These are phyloP conservation scores for Stephania yunnanensis DNA, from an alignment of 164 flowering plant species.

Conservation along the genomic window DNA sequence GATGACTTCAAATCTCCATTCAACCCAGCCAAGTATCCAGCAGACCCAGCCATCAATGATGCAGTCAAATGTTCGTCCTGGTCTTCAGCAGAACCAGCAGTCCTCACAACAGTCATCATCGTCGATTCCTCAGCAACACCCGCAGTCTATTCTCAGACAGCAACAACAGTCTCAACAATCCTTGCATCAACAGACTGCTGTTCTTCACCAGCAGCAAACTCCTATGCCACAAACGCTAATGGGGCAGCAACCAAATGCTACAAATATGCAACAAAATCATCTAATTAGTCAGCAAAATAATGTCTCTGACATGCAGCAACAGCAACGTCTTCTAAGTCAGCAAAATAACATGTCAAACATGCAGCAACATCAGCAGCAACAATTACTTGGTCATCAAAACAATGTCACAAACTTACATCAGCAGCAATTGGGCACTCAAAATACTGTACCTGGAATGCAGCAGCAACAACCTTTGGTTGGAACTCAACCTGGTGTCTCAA, in stretches of 20 bases:
- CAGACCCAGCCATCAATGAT: conserved; percentile 49
- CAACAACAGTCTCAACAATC: conserved; percentile 45
- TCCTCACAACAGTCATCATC: conserved; percentile 48
- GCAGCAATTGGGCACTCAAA: conserved; percentile 57
- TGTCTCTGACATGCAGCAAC: conserved; percentile 58
- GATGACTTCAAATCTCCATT: conserved; percentile 34
- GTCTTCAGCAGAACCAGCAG: conserved; percentile 63
- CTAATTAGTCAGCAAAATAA: conserved; percentile 51
- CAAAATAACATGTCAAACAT: conserved; percentile 32
- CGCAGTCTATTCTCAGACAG: conserved; percentile 57
- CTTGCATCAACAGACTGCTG: conserved; percentile 39
- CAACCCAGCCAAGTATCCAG: conserved; percentile 28
- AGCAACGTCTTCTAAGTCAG: conserved; percentile 49
- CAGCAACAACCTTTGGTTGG: conserved; percentile 54
- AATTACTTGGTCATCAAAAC: conserved; percentile 31
- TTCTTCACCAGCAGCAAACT: conserved; percentile 59
- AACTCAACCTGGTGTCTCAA: conserved; percentile 48
- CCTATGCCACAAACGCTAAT: conserved; percentile 39
- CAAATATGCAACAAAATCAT: conserved; percentile 55
- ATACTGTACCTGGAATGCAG: conserved; percentile 48
- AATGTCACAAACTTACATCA: conserved; percentile 58
- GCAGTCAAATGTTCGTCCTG: conserved; percentile 41
- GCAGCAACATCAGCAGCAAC: conserved; percentile 36
- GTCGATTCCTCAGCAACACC: conserved; percentile 61
- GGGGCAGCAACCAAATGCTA: conserved; percentile 46